phyloP scores from a whole-genome alignment of 2,329 filamentous ascomycete species.

The Zymoseptoria pseudotritici region DNA sequence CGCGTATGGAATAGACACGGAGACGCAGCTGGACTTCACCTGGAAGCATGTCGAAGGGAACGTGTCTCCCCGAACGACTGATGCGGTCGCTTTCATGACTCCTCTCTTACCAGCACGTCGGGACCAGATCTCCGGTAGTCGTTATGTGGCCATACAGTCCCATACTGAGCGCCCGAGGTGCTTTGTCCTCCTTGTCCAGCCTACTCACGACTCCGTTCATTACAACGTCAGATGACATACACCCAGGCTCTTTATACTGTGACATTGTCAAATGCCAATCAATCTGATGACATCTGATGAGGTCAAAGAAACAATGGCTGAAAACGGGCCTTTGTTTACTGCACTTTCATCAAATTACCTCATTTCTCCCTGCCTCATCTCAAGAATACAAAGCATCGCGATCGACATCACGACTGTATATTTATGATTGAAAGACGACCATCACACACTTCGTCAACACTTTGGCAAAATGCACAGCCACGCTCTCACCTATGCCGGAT shows the following conservation, averaged over 20 bases:
- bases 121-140: neutral
- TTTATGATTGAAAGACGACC: neutral
- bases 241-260: neutral
- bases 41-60: neutral
- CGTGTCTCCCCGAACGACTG: neutral
- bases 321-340: slow-evolving; percentile 1
- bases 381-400: neutral
- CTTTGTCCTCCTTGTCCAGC: neutral
- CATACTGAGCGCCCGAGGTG: too few relatives aligned
- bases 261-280: neutral
- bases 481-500: neutral
- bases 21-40: neutral
- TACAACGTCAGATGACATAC: neutral
- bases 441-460: neutral
- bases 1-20: neutral
- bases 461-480: neutral
- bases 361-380: neutral
- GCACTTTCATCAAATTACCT: neutral
- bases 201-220: neutral
- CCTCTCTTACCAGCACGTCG: neutral
- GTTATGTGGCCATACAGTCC: too few relatives aligned
- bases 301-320: neutral
- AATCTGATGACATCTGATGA: neutral
- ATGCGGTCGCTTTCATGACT: neutral
- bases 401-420: neutral